Percentiles rank a stretch among this genome's conserved stretches.
Conservation (phyloP, 768 basidiomycete species). For the Chalciporus sphaerocephalus region DNA sequence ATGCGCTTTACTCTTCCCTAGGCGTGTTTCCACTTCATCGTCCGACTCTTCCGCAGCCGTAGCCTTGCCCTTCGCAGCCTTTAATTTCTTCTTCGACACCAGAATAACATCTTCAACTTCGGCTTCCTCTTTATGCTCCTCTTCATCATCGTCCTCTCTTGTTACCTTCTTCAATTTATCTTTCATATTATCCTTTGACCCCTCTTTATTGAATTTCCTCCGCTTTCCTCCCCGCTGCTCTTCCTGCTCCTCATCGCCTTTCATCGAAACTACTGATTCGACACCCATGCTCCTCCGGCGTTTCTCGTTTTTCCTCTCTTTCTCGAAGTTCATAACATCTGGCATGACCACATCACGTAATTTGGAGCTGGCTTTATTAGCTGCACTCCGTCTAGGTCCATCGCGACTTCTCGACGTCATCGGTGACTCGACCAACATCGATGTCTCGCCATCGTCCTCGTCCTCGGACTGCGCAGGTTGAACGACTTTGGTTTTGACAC, state of each 20-base stretch:
- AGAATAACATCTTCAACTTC: constrained; percentile 17
- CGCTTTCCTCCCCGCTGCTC: constrained; percentile 17
- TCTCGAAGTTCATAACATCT: constrained; percentile 65
- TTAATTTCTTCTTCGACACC: constrained; percentile 11
- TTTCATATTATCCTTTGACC: constrained; percentile 11
- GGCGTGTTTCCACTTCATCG: constrained; percentile 1
- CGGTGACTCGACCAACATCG: constrained; percentile 11
- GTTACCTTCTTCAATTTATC: constrained; percentile 13
- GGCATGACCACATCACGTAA: constrained; percentile 64
- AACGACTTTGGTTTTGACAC: background rate
- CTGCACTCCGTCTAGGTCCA: constrained; percentile 47
- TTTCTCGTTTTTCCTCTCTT: constrained; percentile 50
- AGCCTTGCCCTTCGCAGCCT: constrained; percentile 8
- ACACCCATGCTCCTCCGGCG: constrained; percentile 31
- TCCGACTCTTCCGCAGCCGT: background rate
- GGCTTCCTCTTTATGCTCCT: constrained; percentile 27
- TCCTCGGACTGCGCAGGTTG: constrained; percentile 1
- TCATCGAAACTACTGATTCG: constrained; percentile 16
- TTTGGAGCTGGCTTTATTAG: constrained; percentile 44
- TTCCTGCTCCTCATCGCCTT: constrained; percentile 7
- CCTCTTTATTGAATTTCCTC: constrained; percentile 17
- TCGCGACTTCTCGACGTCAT: constrained; percentile 13
- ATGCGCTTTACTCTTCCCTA: constrained; percentile 4
- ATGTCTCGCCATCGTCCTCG: constrained; percentile 3
- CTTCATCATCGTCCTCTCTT: constrained; percentile 13